These are phyloP conservation scores for Teratosphaeria nubilosa DNA, from an alignment of 2,329 filamentous ascomycete genomes.

Conservation along the genomic window DNA sequence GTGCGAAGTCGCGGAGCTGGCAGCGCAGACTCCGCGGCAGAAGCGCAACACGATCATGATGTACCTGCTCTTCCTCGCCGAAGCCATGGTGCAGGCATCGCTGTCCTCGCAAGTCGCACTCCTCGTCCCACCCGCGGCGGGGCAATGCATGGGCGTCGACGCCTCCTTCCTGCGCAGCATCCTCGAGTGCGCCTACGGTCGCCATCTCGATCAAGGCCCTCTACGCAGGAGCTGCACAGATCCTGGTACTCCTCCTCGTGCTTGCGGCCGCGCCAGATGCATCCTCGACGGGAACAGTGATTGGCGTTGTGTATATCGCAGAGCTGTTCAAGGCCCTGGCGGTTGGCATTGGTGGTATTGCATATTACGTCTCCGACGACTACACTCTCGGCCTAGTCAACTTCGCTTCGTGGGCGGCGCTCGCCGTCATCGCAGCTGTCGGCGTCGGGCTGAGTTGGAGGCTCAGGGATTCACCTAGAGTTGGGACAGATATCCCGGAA, in stretches of 20 bases:
- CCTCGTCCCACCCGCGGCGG: conserved; percentile 31
- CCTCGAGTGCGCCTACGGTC: conserved; percentile 36
- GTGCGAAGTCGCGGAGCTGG: conserved; percentile 18
- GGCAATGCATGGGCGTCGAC: conserved; percentile 35
- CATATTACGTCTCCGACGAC: conserved; percentile 36
- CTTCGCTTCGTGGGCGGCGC: conserved; percentile 34
- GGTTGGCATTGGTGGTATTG: conserved; percentile 35
- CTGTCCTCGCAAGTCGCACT: conserved; percentile 38
- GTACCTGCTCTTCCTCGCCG: conserved; percentile 38
- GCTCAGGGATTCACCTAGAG: conserved; percentile 34
- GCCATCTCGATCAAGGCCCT: conserved; percentile 35
- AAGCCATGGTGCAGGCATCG: conserved; percentile 42
- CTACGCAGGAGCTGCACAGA: conserved; percentile 32
- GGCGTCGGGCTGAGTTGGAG: conserved; percentile 37
- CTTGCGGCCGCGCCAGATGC: conserved; percentile 40
- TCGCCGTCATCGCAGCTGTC: conserved; percentile 30
- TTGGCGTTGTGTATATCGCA: conserved; percentile 39
- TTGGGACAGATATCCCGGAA: conserved; percentile 34
- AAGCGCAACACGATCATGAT: conserved; percentile 30
- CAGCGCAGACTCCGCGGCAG: conserved; percentile 2
- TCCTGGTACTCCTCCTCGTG: conserved; percentile 36
- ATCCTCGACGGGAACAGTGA: conserved; percentile 36
- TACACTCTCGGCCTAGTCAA: conserved; percentile 35
- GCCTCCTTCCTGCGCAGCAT: conserved; percentile 38
- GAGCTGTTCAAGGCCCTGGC: conserved; percentile 38